phyloP scores from a whole-genome alignment of 257 asterid species.

The Cordia subcordata region DNA sequence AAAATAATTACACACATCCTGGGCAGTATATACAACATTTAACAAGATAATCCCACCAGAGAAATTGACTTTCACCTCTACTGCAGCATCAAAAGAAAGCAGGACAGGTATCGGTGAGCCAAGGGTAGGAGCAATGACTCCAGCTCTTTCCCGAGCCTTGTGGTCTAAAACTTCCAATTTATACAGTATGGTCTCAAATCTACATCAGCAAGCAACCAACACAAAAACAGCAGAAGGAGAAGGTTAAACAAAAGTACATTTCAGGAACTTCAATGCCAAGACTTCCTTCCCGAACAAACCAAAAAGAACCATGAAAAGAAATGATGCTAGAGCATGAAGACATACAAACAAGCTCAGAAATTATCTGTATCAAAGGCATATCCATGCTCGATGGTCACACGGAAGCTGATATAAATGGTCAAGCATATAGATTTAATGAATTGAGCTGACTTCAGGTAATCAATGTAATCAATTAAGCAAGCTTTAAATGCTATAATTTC shows the following conservation, averaged over 20 bases:
- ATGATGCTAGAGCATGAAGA: too few relatives aligned
- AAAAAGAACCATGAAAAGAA: too few relatives aligned
- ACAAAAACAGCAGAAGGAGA: slow-evolving; percentile 8
- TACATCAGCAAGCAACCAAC: slow-evolving; percentile 37
- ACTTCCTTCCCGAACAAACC: too few relatives aligned
- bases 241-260: slow-evolving; percentile 1
- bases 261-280: not conserved
- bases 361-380: too few relatives aligned
- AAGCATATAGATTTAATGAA: too few relatives aligned
- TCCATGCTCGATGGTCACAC: too few relatives aligned
- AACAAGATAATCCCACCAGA: not conserved
- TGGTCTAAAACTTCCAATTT: slow-evolving; percentile 92
- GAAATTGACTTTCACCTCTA: slow-evolving; percentile 59
- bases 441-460: too few relatives aligned
- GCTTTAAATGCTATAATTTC: too few relatives aligned
- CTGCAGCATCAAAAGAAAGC: slow-evolving; percentile 90
- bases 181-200: slow-evolving; percentile 75
- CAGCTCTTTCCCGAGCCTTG: slow-evolving; percentile 99
- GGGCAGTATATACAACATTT: not conserved
- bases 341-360: too few relatives aligned
- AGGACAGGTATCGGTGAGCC: slow-evolving; percentile 86
- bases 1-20: too few relatives aligned
- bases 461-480: too few relatives aligned
- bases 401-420: too few relatives aligned
- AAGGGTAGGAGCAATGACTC: slow-evolving; percentile 72